phyloP scores from a whole-genome alignment of 306 rosid species.

The Quercus ilex region DNA sequence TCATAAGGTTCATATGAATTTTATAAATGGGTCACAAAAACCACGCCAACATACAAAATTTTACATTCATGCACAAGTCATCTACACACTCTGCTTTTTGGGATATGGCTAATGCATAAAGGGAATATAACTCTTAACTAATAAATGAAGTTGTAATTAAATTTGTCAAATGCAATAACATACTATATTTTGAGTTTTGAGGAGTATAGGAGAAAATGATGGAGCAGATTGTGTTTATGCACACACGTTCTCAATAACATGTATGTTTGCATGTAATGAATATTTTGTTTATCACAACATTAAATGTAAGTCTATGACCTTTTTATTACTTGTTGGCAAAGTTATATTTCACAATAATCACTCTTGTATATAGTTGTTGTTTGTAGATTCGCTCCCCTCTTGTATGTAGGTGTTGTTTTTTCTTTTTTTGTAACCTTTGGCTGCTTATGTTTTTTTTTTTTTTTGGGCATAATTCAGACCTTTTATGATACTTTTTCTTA shows the following conservation, averaged over 20 bases:
- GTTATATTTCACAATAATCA: background rate
- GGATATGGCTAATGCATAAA: background rate
- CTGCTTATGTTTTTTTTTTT: too few relatives aligned
- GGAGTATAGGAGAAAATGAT: background rate
- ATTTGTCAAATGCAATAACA: background rate
- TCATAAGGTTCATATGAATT: too few relatives aligned
- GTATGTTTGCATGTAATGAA: background rate
- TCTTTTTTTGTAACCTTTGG: too few relatives aligned
- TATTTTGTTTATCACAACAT: background rate
- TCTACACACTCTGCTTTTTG: background rate
- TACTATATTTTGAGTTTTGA: background rate
- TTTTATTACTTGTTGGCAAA: background rate
- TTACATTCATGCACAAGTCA: too few relatives aligned
- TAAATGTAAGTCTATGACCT: background rate
- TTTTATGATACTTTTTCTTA: background rate
- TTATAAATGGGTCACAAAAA: too few relatives aligned
- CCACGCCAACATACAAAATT: too few relatives aligned
- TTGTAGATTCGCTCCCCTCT: too few relatives aligned
- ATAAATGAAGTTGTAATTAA: background rate
- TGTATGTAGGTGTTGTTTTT: too few relatives aligned
- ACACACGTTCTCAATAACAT: too few relatives aligned
- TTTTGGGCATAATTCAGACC: too few relatives aligned
- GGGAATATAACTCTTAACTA: background rate
- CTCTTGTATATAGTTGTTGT: too few relatives aligned
- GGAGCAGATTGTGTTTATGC: background rate